Percentiles rank a stretch among this genome's conserved stretches.
Conservation (phyloP, 2,329 filamentous ascomycete species). For the Neocatenulostroma microsporum region DNA sequence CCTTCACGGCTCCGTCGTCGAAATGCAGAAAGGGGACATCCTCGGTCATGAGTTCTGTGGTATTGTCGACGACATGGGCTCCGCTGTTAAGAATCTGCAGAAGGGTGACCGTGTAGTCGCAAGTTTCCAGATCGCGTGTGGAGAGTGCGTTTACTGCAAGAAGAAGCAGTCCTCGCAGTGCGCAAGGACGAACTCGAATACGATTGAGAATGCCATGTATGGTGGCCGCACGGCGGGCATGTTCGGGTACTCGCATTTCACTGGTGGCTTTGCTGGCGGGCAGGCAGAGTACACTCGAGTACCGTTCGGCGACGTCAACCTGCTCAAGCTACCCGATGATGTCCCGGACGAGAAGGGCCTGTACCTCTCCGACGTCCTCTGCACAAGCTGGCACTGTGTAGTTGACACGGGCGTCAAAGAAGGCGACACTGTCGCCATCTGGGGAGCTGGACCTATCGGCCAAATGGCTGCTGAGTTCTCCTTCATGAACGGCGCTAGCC, state of each 20-base stretch:
- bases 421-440: constrained; percentile 71
- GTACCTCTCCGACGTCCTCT: constrained; percentile 72
- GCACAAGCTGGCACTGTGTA: constrained; percentile 73
- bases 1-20: constrained; percentile 41
- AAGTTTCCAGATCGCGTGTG: constrained; percentile 73
- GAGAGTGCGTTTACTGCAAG: constrained; percentile 66
- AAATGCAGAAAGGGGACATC: constrained; percentile 46
- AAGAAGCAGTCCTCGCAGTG: constrained; percentile 73
- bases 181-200: constrained; percentile 70
- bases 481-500: constrained; percentile 61
- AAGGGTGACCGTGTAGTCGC: constrained; percentile 61
- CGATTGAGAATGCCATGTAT: constrained; percentile 65
- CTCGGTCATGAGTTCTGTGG: constrained; percentile 48
- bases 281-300: constrained; percentile 84
- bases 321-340: constrained; percentile 67
- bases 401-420: constrained; percentile 76
- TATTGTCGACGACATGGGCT: constrained; percentile 41
- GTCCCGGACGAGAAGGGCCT: constrained; percentile 80
- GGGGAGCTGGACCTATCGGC: constrained; percentile 80
- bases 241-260: constrained; percentile 59
- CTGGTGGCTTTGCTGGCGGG: constrained; percentile 77
- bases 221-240: constrained; percentile 64
- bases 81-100: constrained; percentile 36
- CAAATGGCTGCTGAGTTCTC: constrained; percentile 65
- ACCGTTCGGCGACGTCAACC: constrained; percentile 70